These are phyloP conservation scores for Allomyces macrogynus DNA, from an alignment of 192 early-diverging fungal genomes.

Conservation along the genomic window DNA sequence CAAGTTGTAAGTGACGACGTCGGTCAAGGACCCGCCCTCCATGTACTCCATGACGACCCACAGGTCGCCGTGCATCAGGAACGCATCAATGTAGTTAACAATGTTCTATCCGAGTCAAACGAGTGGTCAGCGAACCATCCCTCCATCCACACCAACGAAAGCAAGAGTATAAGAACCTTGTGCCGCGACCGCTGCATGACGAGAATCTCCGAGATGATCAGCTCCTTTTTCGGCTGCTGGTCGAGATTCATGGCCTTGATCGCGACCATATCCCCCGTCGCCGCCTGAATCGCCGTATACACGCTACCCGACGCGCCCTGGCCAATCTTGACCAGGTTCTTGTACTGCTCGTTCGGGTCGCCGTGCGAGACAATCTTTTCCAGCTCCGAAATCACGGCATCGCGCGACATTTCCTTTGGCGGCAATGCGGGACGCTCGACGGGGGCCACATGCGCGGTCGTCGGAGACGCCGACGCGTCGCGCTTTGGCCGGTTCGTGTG, in stretches of 20 bases:
- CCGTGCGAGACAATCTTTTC: neutral
- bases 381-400: neutral
- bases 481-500: too few relatives aligned
- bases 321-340: conserved; percentile 35
- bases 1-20: conserved; percentile 51
- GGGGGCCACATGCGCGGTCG: too few relatives aligned
- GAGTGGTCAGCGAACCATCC: too few relatives aligned
- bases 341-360: conserved; percentile 32
- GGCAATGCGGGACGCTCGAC: too few relatives aligned
- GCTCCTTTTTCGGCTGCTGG: conserved; percentile 34
- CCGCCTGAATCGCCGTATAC: conserved; percentile 4
- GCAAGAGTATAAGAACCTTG: conserved; percentile 1
- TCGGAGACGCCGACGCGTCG: too few relatives aligned
- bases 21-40: conserved; percentile 74
- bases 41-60: conserved; percentile 89
- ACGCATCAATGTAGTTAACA: conserved; percentile 67
- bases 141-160: too few relatives aligned
- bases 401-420: neutral
- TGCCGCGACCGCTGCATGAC: conserved; percentile 71
- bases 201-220: conserved; percentile 56
- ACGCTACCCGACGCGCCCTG: conserved; percentile 15
- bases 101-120: conserved; percentile 30
- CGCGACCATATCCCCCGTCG: conserved; percentile 17
- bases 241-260: conserved; percentile 44
- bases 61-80: conserved; percentile 50